A percentile compares a stretch with the other conserved stretches of the same genome.
These are phyloP conservation scores for Paraphoma chrysanthemicola DNA, from an alignment of 2,329 filamentous ascomycete genomes.

Conservation along the genomic window DNA sequence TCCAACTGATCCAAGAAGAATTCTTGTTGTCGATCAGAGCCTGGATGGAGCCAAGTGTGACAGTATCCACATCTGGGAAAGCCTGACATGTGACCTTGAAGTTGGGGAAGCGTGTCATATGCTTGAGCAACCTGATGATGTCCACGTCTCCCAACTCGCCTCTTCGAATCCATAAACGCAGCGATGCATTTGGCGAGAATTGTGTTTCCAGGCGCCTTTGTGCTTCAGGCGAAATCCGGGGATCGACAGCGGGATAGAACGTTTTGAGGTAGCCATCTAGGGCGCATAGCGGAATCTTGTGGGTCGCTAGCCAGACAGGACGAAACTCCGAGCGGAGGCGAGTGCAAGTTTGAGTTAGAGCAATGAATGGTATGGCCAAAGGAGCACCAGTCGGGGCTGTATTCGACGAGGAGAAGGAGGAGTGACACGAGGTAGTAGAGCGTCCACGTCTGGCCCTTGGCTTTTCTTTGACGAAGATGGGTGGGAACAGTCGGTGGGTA, in stretches of 20 bases:
- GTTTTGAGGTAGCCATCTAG: conserved; percentile 24
- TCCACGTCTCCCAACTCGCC: conserved; percentile 11
- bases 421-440: neutral
- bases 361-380: conserved; percentile 21
- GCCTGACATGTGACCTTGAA: conserved; percentile 11
- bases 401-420: neutral
- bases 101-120: conserved; percentile 21
- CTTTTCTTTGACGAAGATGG: conserved; percentile 7
- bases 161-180: conserved; percentile 20
- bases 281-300: conserved; percentile 24
- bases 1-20: conserved; percentile 17
- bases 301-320: conserved; percentile 27
- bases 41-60: conserved; percentile 4
- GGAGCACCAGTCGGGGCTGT: neutral
- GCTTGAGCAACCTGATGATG: conserved; percentile 22
- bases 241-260: conserved; percentile 19
- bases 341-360: conserved; percentile 26
- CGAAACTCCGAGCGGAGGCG: conserved; percentile 36
- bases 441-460: neutral
- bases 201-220: conserved; percentile 8
- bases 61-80: neutral
- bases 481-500: conserved; percentile 20
- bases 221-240: neutral
- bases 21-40: conserved; percentile 19
- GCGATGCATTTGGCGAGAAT: conserved; percentile 6